Evolutionary conservation across 2,329 filamentous ascomycete genomes (phyloP).

Genomic region (Beauveria sp.): DNA sequence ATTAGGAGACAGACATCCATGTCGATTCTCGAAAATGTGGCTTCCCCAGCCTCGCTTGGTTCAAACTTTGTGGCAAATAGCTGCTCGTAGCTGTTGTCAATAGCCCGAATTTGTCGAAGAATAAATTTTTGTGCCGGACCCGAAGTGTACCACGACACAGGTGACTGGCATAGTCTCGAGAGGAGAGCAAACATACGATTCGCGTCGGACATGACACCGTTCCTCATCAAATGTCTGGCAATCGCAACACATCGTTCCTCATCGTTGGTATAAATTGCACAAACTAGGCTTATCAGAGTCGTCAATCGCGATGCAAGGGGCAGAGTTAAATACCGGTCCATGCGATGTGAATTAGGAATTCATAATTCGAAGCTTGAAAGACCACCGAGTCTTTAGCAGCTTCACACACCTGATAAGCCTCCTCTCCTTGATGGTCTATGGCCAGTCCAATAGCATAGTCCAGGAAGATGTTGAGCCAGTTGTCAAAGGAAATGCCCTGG

Average conservation of each 20-base stretch:
- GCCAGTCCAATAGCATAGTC: constrained; percentile 77
- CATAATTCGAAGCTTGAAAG: constrained; percentile 63
- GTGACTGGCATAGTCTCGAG: constrained; percentile 68
- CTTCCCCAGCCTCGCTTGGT: neutral
- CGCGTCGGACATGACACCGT: constrained; percentile 72
- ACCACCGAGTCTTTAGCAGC: constrained; percentile 73
- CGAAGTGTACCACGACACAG: constrained; percentile 67
- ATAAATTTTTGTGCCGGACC: constrained; percentile 85
- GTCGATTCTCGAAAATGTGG: constrained; percentile 17
- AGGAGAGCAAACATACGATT: constrained; percentile 77
- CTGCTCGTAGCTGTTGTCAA: constrained; percentile 52
- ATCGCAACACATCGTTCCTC: constrained; percentile 66
- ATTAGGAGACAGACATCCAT: constrained; percentile 78
- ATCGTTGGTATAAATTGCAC: constrained; percentile 74
- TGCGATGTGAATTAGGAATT: constrained; percentile 67
- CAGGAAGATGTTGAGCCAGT: constrained; percentile 86
- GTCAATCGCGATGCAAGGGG: neutral
- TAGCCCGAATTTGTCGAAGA: constrained; percentile 80
- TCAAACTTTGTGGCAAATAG: constrained; percentile 20
- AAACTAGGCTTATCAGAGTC: constrained; percentile 43
- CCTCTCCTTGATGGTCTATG: constrained; percentile 54
- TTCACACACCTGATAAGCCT: constrained; percentile 74
- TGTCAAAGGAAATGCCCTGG: constrained; percentile 70
- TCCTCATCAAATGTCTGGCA: constrained; percentile 76
- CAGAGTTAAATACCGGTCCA: constrained; percentile 55